phyloP scores from a whole-genome alignment of 2,329 filamentous ascomycete genomes.

The Botrytis elliptica region DNA sequence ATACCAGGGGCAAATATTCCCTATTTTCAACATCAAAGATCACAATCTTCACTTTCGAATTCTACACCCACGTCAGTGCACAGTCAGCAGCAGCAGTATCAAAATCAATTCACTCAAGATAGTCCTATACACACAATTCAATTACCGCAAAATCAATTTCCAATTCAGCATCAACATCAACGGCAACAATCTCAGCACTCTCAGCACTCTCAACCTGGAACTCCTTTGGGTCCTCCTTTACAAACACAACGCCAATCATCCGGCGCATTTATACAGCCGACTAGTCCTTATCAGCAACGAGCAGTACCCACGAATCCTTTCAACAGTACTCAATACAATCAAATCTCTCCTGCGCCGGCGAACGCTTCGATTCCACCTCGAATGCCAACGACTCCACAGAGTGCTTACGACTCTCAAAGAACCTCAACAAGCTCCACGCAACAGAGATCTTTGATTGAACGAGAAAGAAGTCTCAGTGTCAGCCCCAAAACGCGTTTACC shows the following conservation, averaged over 20 bases:
- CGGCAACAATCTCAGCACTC: conserved; percentile 35
- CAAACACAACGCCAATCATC: conserved; percentile 46
- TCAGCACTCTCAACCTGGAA: conserved; percentile 36
- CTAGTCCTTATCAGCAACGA: conserved; percentile 61
- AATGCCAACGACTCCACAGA: conserved; percentile 43
- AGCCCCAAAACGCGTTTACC: conserved; percentile 71
- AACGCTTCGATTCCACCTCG: conserved; percentile 42
- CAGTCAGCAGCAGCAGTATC: conserved; percentile 48
- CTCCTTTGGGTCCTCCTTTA: conserved; percentile 53
- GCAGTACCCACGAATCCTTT: conserved; percentile 36
- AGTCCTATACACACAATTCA: conserved; percentile 47
- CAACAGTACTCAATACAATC: conserved; percentile 29
- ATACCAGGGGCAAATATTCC: conserved; percentile 38
- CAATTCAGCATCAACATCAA: conserved; percentile 37
- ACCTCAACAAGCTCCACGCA: conserved; percentile 44
- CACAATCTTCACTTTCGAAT: conserved; percentile 58
- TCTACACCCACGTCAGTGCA: conserved; percentile 63
- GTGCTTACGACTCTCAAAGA: conserved; percentile 49
- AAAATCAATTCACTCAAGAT: conserved; percentile 49
- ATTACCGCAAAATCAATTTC: conserved; percentile 32
- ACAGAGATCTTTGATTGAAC: conserved; percentile 56
- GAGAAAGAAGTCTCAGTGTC: conserved; percentile 70
- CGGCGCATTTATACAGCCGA: conserved; percentile 49
- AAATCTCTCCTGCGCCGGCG: conserved; percentile 42
- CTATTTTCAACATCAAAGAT: conserved; percentile 47